Conservation (phyloP, 805 yeast genomes). For the Hanseniaspora lachancei region DNA sequence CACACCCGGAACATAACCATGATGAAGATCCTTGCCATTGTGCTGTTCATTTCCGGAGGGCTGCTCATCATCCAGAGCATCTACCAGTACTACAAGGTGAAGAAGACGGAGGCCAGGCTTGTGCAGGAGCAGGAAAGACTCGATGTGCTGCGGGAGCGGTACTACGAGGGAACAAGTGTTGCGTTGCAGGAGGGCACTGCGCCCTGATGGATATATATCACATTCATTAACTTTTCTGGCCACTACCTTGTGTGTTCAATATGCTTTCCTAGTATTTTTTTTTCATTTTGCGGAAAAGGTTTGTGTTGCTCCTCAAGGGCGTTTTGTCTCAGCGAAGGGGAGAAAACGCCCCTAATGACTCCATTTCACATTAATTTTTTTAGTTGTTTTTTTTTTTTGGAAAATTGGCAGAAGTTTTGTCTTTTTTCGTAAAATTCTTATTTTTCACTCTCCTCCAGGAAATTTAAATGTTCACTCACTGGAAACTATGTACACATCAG, state of each 20-base stretch:
- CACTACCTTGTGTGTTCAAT: no score
- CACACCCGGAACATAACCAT: conserved; percentile 18
- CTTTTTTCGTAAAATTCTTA: not conserved
- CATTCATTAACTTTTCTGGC: no score
- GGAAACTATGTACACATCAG: no score
- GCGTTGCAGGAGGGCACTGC: not conserved
- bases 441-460: no score
- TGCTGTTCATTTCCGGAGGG: conserved; percentile 54
- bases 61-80: conserved; percentile 53
- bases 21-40: conserved; percentile 46
- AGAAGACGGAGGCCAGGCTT: conserved; percentile 47
- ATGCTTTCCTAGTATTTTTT: not conserved
- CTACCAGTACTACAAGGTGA: conserved; percentile 62
- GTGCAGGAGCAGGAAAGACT: conserved; percentile 10
- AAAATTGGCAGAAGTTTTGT: not conserved
- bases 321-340: no score
- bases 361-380: no score
- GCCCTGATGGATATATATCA: not conserved
- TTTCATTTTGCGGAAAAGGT: not conserved
- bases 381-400: not conserved
- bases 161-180: not conserved
- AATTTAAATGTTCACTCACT: no score
- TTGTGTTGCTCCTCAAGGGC: no score
- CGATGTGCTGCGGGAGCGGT: conserved; percentile 1
- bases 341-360: no score